Evolutionary conservation across 129 eudicot genomes (phyloP), one percentile per base, ranked within the genome.

Genomic region (Chrysanthemum makinoi): DNA sequence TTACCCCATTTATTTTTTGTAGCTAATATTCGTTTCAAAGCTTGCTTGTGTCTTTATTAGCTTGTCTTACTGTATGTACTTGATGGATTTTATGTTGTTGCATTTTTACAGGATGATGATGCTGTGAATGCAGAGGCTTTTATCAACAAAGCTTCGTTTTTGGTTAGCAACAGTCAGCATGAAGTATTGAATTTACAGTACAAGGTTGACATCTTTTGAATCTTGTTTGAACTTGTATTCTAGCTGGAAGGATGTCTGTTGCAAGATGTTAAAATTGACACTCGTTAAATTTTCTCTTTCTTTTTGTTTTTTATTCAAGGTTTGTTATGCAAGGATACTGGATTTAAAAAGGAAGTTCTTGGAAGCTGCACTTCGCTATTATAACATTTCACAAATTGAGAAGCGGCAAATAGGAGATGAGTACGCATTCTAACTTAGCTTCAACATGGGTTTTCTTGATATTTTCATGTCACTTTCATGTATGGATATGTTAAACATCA

Each of bases 341-440:
- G 98, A 94, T 85, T 65, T 94, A 69, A 94, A 94, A 88, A 87
- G 98, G 79, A 94, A 94, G 80, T 94, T 94, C 78, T 66, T 94
- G 86, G 98, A 94, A 89, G 98, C 98, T 76, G 98, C 98, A 19
- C 81, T 94, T 39, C 97, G 98, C 59, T 89, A 94, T 81, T 94
- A 94, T 58, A 93, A 82, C 78, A 94, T 94, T 64, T 94, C 98
- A 6, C 98, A 94, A 75, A 94, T 94, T 76, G 93, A 87, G 82
- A 86, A 89, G 78, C 89, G 96, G 44, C 84, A 89, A 78, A 87
- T 94, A 51, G 97, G 95, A 79, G 98, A 94, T 26, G 98, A 94
- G 98, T 94, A 94, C 5, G 96, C 84, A 54, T 70, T 18, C 48
- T 69, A 22, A 55, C 66, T 59, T 50, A n/a, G 16, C 60, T 26